These are phyloP conservation scores for Globisporangium lucens DNA, from an alignment of 352 stramenopile species.

Conservation along the genomic window DNA sequence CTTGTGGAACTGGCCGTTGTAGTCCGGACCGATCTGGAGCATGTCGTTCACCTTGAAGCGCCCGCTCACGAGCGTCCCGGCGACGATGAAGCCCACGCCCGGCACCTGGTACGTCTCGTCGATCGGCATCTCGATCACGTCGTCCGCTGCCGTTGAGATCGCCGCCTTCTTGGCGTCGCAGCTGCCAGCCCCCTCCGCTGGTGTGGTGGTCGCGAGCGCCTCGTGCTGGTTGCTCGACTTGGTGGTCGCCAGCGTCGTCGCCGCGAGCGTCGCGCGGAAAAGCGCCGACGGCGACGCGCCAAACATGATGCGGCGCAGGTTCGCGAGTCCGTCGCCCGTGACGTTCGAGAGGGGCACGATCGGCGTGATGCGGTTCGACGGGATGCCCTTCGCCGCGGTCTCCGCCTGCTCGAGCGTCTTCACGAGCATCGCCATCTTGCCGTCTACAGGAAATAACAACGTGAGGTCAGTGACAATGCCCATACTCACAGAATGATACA, in stretches of 20 bases:
- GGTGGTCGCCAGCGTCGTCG: constrained; percentile 51
- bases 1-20: constrained; percentile 85
- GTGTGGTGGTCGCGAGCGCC: constrained; percentile 18
- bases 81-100: constrained; percentile 93
- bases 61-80: constrained; percentile 92
- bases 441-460: constrained; percentile 35
- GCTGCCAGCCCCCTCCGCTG: not conserved
- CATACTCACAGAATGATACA: not conserved
- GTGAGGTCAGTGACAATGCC: not conserved
- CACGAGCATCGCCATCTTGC: constrained; percentile 93
- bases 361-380: constrained; percentile 92
- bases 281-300: constrained; percentile 63
- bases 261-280: constrained; percentile 69
- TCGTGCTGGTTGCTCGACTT: constrained; percentile 59
- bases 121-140: constrained; percentile 84
- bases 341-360: constrained; percentile 98
- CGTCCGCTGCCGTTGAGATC: constrained; percentile 4
- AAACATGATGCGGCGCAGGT: constrained; percentile 71
- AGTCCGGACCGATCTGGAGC: constrained; percentile 89
- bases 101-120: constrained; percentile 91
- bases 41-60: constrained; percentile 85
- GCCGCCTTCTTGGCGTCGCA: constrained; percentile 2
- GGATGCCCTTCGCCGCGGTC: constrained; percentile 86
- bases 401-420: constrained; percentile 85
- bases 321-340: constrained; percentile 91